Base-by-base conservation (phyloP, 2,329 filamentous ascomycete species). In the Epichloe aotearoae region DNA sequence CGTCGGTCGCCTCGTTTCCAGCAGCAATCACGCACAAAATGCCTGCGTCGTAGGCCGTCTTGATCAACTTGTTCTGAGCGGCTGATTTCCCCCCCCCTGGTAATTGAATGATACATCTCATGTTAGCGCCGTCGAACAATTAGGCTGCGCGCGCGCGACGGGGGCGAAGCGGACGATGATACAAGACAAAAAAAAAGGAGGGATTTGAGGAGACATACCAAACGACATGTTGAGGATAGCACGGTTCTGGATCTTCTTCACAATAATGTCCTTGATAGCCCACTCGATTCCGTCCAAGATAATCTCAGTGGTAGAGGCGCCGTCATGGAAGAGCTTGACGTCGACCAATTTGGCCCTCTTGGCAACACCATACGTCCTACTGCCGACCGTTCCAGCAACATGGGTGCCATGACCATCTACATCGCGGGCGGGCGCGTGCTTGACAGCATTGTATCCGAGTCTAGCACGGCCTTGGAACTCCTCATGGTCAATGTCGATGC, bases 161-260 rank as follows among this genome's bases (percentile, higher is more conserved):
- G 30, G 10, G 26, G 30, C 30, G 8, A 30, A 2, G 0, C 8
- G 26, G 8, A 30, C 8, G 26, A 30, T 30, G 26, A 10, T 30
- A 30, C 26, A 30, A 10, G 23, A 19, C 2, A 10, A 20, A 8
- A 38, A 4, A 20, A 15, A 37, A 11, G 20, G 14, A 33, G 49
- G 20, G 12, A 40, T 42, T 5, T n/a, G 39, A 14, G 17, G 8
- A 15, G 3, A 48, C 46, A 12, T 42, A 56, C 55, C 76, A 2
- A 81, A 69, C 20, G 74, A 79, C 73, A 81, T 73, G 65, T 70
- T 76, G 52, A 78, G 69, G 17, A 79, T 75, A 15, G 74, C 63
- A n/a, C 67, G 67, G 23, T 51, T 58, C 40, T 63, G 59, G 20
- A 72, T 71, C 42, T 62, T 63, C 15, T 68, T 65, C 37, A 52